A percentile compares a stretch with the other conserved stretches of the same genome.
Conservation (phyloP, 2,329 filamentous ascomycete species). For the Neonectria sp. region DNA sequence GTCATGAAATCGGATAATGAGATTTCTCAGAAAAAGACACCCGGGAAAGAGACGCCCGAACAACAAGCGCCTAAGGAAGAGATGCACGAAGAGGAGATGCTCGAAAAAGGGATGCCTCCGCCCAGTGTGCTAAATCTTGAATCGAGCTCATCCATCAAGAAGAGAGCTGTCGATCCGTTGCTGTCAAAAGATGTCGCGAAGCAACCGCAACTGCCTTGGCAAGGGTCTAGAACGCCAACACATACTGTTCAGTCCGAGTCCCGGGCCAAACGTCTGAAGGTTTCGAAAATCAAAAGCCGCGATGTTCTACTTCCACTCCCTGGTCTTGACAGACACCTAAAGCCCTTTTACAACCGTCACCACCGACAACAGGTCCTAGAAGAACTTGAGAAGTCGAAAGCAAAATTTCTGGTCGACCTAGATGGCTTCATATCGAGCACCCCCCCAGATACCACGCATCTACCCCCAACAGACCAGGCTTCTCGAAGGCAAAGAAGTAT, state of each 20-base stretch:
- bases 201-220: slow-evolving; percentile 25
- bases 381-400: slow-evolving; percentile 47
- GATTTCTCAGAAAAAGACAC: neutral
- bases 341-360: slow-evolving; percentile 26
- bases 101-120: neutral
- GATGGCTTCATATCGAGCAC: slow-evolving; percentile 21
- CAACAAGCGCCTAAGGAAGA: neutral
- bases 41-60: neutral
- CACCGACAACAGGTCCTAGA: slow-evolving; percentile 47
- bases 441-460: neutral
- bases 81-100: neutral
- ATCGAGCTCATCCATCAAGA: neutral
- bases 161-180: neutral
- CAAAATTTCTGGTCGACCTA: slow-evolving; percentile 46
- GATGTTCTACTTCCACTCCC: slow-evolving; percentile 45
- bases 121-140: neutral
- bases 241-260: neutral
- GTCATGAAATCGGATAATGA: neutral
- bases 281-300: slow-evolving; percentile 27
- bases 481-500: neutral
- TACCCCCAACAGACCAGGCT: neutral
- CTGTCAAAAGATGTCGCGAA: neutral
- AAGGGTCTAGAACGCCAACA: slow-evolving; percentile 33
- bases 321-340: slow-evolving; percentile 42
- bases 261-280: slow-evolving; percentile 34